Evolutionary conservation across 2,329 filamentous ascomycete species (phyloP).

Genomic region (Paraphaeosphaeria minitans): DNA sequence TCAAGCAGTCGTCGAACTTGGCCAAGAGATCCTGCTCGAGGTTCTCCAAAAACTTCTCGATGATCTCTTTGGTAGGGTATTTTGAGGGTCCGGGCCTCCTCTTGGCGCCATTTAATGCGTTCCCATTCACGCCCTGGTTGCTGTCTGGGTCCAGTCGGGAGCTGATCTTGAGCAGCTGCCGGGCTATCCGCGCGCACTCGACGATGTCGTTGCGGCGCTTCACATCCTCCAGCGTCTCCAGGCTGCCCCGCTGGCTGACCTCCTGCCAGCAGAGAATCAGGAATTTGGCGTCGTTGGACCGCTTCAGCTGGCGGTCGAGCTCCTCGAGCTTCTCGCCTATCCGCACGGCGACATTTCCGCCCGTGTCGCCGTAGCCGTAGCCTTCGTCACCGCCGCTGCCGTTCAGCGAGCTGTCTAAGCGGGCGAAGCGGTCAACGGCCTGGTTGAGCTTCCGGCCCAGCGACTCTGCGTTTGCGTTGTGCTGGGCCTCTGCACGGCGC

Average conservation of each 20-base stretch:
- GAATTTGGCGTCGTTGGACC: constrained; percentile 92
- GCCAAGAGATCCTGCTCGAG: constrained; percentile 93
- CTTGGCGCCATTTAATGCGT: constrained; percentile 57
- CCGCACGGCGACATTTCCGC: constrained; percentile 89
- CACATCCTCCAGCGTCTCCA: constrained; percentile 87
- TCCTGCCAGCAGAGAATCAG: constrained; percentile 97
- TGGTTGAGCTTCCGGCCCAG: constrained; percentile 88
- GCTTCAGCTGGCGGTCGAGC: constrained; percentile 85
- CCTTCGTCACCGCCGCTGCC: constrained; percentile 60
- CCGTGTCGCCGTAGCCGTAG: constrained; percentile 59
- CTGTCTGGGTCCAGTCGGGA: constrained; percentile 82
- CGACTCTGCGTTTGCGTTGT: constrained; percentile 87
- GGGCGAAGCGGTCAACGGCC: constrained; percentile 90
- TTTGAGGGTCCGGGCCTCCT: constrained; percentile 46
- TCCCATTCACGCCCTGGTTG: constrained; percentile 46
- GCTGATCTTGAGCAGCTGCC: constrained; percentile 92
- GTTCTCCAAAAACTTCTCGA: constrained; percentile 96
- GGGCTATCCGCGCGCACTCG: constrained; percentile 88
- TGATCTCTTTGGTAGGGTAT: constrained; percentile 78
- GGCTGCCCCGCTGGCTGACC: constrained; percentile 85
- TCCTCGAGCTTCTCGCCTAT: constrained; percentile 95
- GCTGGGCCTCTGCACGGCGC: constrained; percentile 86
- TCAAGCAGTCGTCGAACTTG: constrained; percentile 97
- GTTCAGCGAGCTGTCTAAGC: constrained; percentile 82
- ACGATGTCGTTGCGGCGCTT: constrained; percentile 89